Conservation (phyloP, 1,139 yeast species). For the Scheffersomyces parashehatae region DNA sequence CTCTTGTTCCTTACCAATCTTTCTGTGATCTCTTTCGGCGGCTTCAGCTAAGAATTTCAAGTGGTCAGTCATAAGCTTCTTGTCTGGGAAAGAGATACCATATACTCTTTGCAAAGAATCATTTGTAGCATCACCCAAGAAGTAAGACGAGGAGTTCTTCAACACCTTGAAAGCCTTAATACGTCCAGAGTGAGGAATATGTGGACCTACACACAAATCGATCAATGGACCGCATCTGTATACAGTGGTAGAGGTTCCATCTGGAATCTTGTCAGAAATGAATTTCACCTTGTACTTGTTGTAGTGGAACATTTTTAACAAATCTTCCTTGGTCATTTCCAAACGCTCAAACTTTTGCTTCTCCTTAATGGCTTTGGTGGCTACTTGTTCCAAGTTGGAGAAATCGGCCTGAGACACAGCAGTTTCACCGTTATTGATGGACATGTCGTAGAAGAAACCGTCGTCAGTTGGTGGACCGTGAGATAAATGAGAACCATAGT, state of each 20-base stretch:
- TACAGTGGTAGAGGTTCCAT: constrained; percentile 93
- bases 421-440: constrained; percentile 72
- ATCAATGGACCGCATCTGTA: constrained; percentile 98
- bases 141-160: constrained; percentile 95
- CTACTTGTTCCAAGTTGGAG: constrained; percentile 79
- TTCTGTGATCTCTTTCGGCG: constrained; percentile 95
- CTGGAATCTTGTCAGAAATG: constrained; percentile 88
- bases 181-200: constrained; percentile 95
- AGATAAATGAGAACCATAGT: constrained; percentile 85
- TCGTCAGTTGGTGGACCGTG: constrained; percentile 97
- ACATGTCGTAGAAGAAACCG: constrained; percentile 97
- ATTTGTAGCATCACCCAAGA: constrained; percentile 88
- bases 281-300: constrained; percentile 93
- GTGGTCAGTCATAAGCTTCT: constrained; percentile 94
- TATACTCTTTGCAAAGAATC: constrained; percentile 97
- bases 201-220: constrained; percentile 98
- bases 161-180: constrained; percentile 92
- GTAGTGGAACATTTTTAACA: constrained; percentile 90
- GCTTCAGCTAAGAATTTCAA: constrained; percentile 96
- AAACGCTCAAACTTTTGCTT: constrained; percentile 95
- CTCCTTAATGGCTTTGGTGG: constrained; percentile 90
- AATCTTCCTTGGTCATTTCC: constrained; percentile 87
- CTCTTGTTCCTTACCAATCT: constrained; percentile 95
- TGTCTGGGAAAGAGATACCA: constrained; percentile 99
- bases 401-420: constrained; percentile 84